Percentiles rank a stretch among this genome's conserved stretches.
These are phyloP conservation scores for Quercus berberidifolia DNA, from an alignment of 306 rosid species.

Conservation along the genomic window DNA sequence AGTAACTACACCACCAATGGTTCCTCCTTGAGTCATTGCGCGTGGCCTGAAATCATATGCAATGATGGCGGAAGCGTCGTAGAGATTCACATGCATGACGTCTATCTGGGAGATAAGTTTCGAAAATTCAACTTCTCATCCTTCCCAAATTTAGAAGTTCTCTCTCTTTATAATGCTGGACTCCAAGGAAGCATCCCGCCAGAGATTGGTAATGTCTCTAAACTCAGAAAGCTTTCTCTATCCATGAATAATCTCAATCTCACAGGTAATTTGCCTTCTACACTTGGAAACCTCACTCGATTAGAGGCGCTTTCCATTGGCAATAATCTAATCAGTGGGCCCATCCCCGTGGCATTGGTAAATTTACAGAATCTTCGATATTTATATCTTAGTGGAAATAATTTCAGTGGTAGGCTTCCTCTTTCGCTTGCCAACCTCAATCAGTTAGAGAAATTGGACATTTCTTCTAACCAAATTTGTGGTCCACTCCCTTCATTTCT, in stretches of 20 bases:
- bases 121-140: neutral
- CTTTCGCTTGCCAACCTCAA: neutral
- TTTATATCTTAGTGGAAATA: too few relatives aligned
- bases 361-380: too few relatives aligned
- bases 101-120: neutral
- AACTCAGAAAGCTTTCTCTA: neutral
- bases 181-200: neutral
- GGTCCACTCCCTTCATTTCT: too few relatives aligned
- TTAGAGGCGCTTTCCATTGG: neutral
- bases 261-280: neutral
- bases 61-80: rapidly evolving
- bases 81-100: rapidly evolving
- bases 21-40: neutral
- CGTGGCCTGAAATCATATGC: rapidly evolving
- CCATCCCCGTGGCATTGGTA: too few relatives aligned
- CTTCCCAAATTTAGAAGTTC: neutral
- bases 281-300: neutral
- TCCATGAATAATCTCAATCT: neutral
- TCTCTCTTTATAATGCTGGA: rapidly evolving
- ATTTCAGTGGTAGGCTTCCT: neutral
- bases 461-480: too few relatives aligned
- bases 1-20: neutral
- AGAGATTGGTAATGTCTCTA: neutral
- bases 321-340: neutral
- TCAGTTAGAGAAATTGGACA: neutral